Base-by-base conservation (phyloP, 164 flowering plant genomes). In the Stephania japonica region DNA sequence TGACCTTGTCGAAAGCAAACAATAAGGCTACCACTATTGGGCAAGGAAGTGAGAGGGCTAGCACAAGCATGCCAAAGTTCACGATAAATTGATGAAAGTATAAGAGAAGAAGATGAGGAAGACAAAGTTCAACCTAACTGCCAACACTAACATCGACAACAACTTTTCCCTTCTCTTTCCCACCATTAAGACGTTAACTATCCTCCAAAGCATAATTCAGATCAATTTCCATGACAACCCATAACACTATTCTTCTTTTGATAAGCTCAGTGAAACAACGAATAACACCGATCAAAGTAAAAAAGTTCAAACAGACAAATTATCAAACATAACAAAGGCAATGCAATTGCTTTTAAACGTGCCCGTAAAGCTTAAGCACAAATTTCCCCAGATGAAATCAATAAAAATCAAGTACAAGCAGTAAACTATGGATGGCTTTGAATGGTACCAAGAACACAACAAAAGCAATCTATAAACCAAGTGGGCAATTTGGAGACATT, bases 41-140 rank as follows among this genome's bases (percentile, higher is more conserved):
- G 98, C 59, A 91, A 82, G 10, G 87, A 87, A 62, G 87, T 88
- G 65, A 89, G 85, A 70, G 94, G 97, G 26, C 98, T 94, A 84
- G 98, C 97, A 86, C 96, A 89, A 71, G 96, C 97, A 80, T 89
- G 91, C 97, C 97, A 91, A 16, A 91, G 88, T 85, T 91, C 98
- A 83, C 82, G 76, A 74, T 80, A 89, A 32, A 85, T 86, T 56
- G 91, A 83, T 43, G 91, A 87, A 68, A 4, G 4, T 32, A 4
- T 4, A 32, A 4, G 2, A 32, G 85, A 69, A 18, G 27, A 70
- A 67, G 80, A 72, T 63, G 85, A 62, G 63, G 77, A 63, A 44
- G 86, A 32, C 38, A 32, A 32, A 32, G 38, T 2, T 2, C 38
- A 32, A 32, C 38, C 4, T 4, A 2, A 32, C 38, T 32, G 4